Base-by-base conservation (phyloP, 2,329 filamentous ascomycete genomes). In the Neoarthrinium moseri region DNA sequence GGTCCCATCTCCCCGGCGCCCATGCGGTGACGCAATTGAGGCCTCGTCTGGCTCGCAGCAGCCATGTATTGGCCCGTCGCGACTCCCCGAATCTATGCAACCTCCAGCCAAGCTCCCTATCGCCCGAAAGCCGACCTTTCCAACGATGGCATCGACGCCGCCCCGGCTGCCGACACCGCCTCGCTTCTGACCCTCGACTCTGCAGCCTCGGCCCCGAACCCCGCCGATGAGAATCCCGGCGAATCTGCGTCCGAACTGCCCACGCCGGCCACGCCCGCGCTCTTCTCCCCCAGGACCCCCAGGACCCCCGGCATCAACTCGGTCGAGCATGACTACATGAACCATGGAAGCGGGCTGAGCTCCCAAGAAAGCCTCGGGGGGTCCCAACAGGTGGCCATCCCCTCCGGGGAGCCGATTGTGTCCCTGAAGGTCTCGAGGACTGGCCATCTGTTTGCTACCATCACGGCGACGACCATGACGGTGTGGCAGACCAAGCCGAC, bases 401-500 rank as follows among this genome's bases (percentile, higher is more conserved):
- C 80, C 74, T 60, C 54, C 13, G 56, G 53, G 23, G 86, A 87
- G 61, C 80, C 78, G 18, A 82, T 96, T 45, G 71, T 89, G 51
- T 87, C 88, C 6, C 73, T 96, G 44, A 83, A 84, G 52, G 80
- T 91, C 32, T 88, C 91, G 2, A 83, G 91, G 35, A 85, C 80
- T 46, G 91, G 91, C 32, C 86, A 91, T 59, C 71, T 83, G 51
- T 96, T 99, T 68, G 89, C 89, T 42, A 90, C 90, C 37, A 89
- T 96, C 61, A 96, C 92, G 1, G 73, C 80, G 5, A 88, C 88
- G 2, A 87, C 88, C 11, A 82, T 99, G 65, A 90, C 88, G n/a
- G 78, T 99, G 55, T 99, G 94, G 94, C 94, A 99, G 71, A 92
- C 89, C 45, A 92, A 92, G 87, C 94, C 94, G 39, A 91, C 90